Evolutionary conservation across 257 asterid genomes (phyloP), one percentile per base, ranked within the genome.

Genomic region (Solanum sejunctum): DNA sequence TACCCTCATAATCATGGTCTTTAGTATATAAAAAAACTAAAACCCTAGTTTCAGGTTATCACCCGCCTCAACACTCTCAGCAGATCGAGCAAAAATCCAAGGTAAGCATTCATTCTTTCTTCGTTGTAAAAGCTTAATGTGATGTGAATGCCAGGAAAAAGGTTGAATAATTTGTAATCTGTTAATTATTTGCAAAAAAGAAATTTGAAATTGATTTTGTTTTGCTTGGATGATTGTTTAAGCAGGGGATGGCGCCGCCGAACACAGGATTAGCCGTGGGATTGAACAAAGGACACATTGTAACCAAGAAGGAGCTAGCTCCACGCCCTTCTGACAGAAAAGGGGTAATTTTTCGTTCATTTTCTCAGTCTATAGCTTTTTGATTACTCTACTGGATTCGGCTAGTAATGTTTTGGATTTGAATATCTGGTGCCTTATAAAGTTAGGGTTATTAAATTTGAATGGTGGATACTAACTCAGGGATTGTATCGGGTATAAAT

Each of bases 291-390:
- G 98, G 98, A 6, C 98, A 95, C 87, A 89, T 95, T 63, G 95
- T 93, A 18, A 95, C 99, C 80, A 95, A 93, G 39, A 95, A 93
- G 89, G 98, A 94, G 67, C 81, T 94, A 79, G 95, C 95, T 10
- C 93, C 97, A 1, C 97, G 97, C 80, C 99, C 99, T 2, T 94
- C 99, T 1, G 95, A 88, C 39, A 90, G 99, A 89, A 94, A 95
- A 90, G 99, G 99, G 86, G 99, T 95, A 91, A 85, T 91, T 83
- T 81, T n/a, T 52, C 26, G 10, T 52, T 28, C 10, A 52, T 52
- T 52, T n/a, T 47, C 12, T n/a, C 6, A 70, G 78, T 16, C 9
- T 43, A 20, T 43, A 6, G 18, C 28, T 72, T 72, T n/a, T 73
- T 73, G 13, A 3, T 47, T 73, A 43, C 56, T 21, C 4, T 15